Evolutionary conservation across 1,284 basidiomycete genomes (phyloP).

Genomic region (Cutaneotrichosporon dermatis): DNA sequence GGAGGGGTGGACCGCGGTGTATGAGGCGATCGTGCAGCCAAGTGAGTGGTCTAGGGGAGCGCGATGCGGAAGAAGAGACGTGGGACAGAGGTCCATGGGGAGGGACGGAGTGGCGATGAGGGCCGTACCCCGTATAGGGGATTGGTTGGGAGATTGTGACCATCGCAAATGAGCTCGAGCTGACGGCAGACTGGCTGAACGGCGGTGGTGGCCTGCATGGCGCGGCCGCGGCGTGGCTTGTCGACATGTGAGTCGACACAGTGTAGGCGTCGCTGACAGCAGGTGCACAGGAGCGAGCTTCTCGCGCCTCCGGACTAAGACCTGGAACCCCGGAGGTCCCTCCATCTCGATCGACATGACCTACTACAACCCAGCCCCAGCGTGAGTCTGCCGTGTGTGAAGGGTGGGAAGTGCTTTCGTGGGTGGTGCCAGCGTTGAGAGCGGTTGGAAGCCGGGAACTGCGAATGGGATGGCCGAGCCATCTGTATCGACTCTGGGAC

Average conservation of each 20-base stretch:
- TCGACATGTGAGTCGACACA: slow-evolving; percentile 30
- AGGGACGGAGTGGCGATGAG: too few relatives aligned
- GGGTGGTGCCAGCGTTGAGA: too few relatives aligned
- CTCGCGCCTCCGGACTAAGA: slow-evolving; percentile 17
- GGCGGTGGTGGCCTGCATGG: slow-evolving; percentile 31
- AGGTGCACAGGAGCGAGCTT: slow-evolving; percentile 11
- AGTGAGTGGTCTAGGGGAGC: not conserved
- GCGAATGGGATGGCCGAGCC: too few relatives aligned
- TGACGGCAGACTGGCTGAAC: slow-evolving; percentile 32
- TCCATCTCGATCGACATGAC: slow-evolving; percentile 31
- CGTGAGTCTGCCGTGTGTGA: slow-evolving; percentile 4
- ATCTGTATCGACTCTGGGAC: too few relatives aligned
- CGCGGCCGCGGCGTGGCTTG: slow-evolving; percentile 33
- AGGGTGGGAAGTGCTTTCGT: too few relatives aligned
- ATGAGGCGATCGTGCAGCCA: slow-evolving; percentile 12
- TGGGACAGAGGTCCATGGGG: too few relatives aligned
- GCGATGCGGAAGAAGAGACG: not conserved
- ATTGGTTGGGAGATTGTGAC: too few relatives aligned
- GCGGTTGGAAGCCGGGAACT: too few relatives aligned
- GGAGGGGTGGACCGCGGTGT: slow-evolving; percentile 11
- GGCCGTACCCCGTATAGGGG: too few relatives aligned
- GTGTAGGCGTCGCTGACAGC: not conserved
- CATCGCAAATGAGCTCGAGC: not conserved
- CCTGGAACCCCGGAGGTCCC: slow-evolving; percentile 29
- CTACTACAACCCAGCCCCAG: slow-evolving; percentile 25